phyloP scores from a whole-genome alignment of 2,329 filamentous ascomycete genomes.

The Fusarium sp. region DNA sequence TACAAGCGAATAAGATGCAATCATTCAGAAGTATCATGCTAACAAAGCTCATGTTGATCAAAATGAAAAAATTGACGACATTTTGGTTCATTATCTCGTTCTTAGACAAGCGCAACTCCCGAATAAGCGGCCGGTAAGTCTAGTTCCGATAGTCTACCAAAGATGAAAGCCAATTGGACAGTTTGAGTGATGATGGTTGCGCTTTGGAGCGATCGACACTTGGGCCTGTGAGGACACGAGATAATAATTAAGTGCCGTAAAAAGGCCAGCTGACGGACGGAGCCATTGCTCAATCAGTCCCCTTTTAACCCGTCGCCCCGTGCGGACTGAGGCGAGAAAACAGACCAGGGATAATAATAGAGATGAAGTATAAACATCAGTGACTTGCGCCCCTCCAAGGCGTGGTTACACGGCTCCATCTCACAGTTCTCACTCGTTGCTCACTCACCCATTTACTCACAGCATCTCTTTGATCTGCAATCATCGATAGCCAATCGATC shows the following conservation, averaged over 20 bases:
- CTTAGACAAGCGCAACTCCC: conserved; percentile 17
- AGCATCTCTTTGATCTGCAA: conserved; percentile 13
- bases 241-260: conserved; percentile 37
- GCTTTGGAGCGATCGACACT: conserved; percentile 39
- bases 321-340: conserved; percentile 10
- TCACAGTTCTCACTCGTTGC: too few species aligned
- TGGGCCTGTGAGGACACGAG: conserved; percentile 29
- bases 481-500: conserved; percentile 19
- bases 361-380: conserved; percentile 29
- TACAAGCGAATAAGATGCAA: conserved; percentile 10
- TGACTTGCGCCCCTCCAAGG: conserved; percentile 12
- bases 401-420: conserved; percentile 14
- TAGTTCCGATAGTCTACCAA: conserved; percentile 31
- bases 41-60: conserved; percentile 1
- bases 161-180: conserved; percentile 26
- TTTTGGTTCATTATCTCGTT: not conserved
- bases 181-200: conserved; percentile 16
- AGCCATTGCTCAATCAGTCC: conserved; percentile 4
- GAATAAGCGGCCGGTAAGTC: conserved; percentile 6
- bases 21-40: conserved; percentile 3
- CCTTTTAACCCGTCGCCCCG: not conserved
- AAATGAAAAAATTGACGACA: conserved; percentile 7
- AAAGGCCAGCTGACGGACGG: conserved; percentile 14
- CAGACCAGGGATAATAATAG: not conserved
- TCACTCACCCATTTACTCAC: conserved; percentile 7